Percentiles rank a stretch among this genome's conserved stretches.
phyloP scores from a whole-genome alignment of 2,329 filamentous ascomycete species.

The Pyrenophora graminea region DNA sequence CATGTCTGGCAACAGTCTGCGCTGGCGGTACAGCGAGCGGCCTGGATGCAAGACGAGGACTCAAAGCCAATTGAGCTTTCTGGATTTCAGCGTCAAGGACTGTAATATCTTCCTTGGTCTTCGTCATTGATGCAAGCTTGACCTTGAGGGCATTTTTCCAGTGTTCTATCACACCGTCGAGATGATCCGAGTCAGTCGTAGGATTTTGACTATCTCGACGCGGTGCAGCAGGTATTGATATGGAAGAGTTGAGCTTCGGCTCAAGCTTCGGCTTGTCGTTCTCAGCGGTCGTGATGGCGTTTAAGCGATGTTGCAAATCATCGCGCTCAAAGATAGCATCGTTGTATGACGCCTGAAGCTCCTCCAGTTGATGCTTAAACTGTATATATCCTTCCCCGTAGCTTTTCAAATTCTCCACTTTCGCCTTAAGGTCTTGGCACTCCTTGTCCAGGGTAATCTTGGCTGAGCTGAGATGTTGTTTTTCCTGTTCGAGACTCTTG shows the following conservation, averaged over 20 bases:
- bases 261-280: not conserved
- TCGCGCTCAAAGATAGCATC: not conserved
- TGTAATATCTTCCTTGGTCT: not conserved
- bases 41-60: no score
- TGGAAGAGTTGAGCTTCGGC: not conserved
- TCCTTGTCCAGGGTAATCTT: no score
- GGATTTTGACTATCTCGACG: not conserved
- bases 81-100: not conserved
- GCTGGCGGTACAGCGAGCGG: no score
- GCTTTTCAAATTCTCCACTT: slow-evolving; percentile 48
- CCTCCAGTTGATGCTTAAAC: not conserved
- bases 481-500: no score
- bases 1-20: no score
- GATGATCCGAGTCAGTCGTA: not conserved
- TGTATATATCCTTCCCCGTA: not conserved
- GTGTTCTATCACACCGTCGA: not conserved
- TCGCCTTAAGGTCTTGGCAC: slow-evolving; percentile 27
- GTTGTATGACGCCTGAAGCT: not conserved
- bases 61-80: not conserved
- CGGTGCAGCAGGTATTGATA: not conserved
- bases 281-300: not conserved
- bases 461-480: no score
- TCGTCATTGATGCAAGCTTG: not conserved
- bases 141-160: not conserved
- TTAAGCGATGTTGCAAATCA: not conserved